Percentiles rank a stretch among this genome's conserved stretches.
Evolutionary conservation across 768 basidiomycete species (phyloP).

Genomic region (Tricholoma matsutake): DNA sequence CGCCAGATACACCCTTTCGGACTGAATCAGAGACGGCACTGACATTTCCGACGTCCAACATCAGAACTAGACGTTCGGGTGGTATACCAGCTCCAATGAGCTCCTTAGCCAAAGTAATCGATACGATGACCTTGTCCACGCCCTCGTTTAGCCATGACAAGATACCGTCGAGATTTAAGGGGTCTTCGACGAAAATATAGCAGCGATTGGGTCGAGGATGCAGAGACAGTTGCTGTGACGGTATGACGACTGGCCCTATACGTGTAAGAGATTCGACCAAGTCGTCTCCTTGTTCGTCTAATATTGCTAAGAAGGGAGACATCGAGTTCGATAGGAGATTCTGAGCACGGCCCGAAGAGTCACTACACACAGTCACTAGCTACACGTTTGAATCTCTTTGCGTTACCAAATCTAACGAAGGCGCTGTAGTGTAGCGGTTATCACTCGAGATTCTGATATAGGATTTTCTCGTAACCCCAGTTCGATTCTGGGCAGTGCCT

Average conservation of each 20-base stretch:
- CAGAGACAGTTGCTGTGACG: conserved; percentile 28
- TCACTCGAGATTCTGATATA: conserved; percentile 26
- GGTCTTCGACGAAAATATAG: conserved; percentile 57
- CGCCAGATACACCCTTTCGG: conserved; percentile 71
- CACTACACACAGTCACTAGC: no score
- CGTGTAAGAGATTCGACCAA: conserved; percentile 64
- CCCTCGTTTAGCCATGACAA: conserved; percentile 73
- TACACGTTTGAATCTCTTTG: neutral
- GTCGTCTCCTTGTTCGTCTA: conserved; percentile 45
- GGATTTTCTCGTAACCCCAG: conserved; percentile 35
- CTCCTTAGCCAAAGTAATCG: conserved; percentile 61
- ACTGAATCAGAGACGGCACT: conserved; percentile 75
- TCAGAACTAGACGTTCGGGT: conserved; percentile 67
- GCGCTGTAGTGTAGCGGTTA: conserved; percentile 30
- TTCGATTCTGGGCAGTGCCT: conserved; percentile 37
- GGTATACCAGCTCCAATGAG: conserved; percentile 63
- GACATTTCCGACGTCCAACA: conserved; percentile 70
- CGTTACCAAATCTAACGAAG: neutral
- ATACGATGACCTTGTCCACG: conserved; percentile 75
- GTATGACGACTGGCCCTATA: conserved; percentile 74
- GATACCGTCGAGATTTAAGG: conserved; percentile 51
- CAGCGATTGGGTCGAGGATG: conserved; percentile 34
- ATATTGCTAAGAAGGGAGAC: conserved; percentile 57
- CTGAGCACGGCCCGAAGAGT: no score
- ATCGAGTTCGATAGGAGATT: conserved; percentile 20